These are phyloP conservation scores for Basipetospora chlamydospora DNA, from an alignment of 2,329 filamentous ascomycete genomes.

Conservation along the genomic window DNA sequence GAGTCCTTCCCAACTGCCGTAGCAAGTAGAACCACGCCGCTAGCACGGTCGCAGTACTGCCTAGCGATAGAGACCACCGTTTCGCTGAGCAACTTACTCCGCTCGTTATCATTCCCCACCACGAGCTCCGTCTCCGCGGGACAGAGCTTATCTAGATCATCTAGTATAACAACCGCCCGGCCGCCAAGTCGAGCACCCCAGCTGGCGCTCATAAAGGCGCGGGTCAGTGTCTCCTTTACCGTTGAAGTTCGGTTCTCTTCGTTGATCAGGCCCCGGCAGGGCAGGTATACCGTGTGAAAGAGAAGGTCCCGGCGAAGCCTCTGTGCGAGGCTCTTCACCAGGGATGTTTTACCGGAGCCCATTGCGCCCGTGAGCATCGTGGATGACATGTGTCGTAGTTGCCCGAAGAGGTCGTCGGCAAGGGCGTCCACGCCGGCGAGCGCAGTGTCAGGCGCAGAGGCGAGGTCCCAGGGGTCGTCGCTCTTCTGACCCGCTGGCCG, in stretches of 20 bases:
- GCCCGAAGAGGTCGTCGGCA: constrained; percentile 56
- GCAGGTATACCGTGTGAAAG: constrained; percentile 73
- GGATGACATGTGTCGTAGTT: constrained; percentile 74
- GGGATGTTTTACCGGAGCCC: constrained; percentile 76
- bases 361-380: constrained; percentile 79
- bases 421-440: constrained; percentile 77
- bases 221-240: constrained; percentile 75
- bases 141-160: constrained; percentile 86
- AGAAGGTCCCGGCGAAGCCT: constrained; percentile 56
- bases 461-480: constrained; percentile 33
- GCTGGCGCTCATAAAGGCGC: constrained; percentile 74
- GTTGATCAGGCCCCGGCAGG: constrained; percentile 74
- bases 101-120: constrained; percentile 82
- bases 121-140: constrained; percentile 89
- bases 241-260: constrained; percentile 82
- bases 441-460: constrained; percentile 38
- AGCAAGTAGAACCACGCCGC: constrained; percentile 71
- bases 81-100: constrained; percentile 86
- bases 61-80: constrained; percentile 68
- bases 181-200: constrained; percentile 87
- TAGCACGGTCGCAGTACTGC: constrained; percentile 69
- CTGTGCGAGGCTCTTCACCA: constrained; percentile 63
- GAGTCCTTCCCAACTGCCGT: constrained; percentile 90
- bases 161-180: constrained; percentile 69
- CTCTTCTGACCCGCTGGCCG: constrained; percentile 42